Conservation (phyloP, 352 stramenopile genomes). For the Halophytophthora batemanensis region DNA sequence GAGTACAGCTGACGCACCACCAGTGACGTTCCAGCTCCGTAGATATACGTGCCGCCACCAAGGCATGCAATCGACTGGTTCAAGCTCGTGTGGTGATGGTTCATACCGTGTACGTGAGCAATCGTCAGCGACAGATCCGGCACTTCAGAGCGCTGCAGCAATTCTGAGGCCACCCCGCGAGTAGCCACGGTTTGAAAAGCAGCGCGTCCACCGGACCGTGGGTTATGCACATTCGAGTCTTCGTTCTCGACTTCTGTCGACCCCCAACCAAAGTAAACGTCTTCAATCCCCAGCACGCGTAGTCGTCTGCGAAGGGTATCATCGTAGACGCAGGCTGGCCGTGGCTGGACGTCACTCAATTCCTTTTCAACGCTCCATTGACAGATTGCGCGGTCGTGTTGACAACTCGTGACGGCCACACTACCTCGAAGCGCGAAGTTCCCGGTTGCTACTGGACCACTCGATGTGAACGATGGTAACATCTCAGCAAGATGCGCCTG, state of each 20-base stretch:
- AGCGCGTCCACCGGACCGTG: conserved; percentile 7
- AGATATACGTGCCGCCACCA: conserved; percentile 31
- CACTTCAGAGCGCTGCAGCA: conserved; percentile 35
- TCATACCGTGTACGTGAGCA: conserved; percentile 44
- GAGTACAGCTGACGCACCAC: conserved; percentile 37
- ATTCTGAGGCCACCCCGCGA: not conserved
- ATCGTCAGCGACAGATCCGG: conserved; percentile 61
- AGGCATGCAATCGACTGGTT: conserved; percentile 43
- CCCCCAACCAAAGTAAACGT: conserved; percentile 38
- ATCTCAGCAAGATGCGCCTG: conserved; percentile 22
- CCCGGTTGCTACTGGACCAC: conserved; percentile 7
- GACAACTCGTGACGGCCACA: conserved; percentile 46
- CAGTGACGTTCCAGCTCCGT: conserved; percentile 43
- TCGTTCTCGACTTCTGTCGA: conserved; percentile 10
- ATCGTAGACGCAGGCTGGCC: conserved; percentile 21
- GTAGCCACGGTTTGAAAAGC: conserved; percentile 6
- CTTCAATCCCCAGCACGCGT: conserved; percentile 24
- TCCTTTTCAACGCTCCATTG: conserved; percentile 68
- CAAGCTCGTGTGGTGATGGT: conserved; percentile 32
- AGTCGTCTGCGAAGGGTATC: conserved; percentile 19
- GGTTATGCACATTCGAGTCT: conserved; percentile 16
- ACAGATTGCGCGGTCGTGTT: conserved; percentile 47
- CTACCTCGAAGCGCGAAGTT: conserved; percentile 66
- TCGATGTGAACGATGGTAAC: conserved; percentile 1
- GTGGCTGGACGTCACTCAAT: conserved; percentile 40